These are phyloP conservation scores for Saccharum spontaneum DNA, from an alignment of 176 grass and related monocot genomes.

Conservation along the genomic window DNA sequence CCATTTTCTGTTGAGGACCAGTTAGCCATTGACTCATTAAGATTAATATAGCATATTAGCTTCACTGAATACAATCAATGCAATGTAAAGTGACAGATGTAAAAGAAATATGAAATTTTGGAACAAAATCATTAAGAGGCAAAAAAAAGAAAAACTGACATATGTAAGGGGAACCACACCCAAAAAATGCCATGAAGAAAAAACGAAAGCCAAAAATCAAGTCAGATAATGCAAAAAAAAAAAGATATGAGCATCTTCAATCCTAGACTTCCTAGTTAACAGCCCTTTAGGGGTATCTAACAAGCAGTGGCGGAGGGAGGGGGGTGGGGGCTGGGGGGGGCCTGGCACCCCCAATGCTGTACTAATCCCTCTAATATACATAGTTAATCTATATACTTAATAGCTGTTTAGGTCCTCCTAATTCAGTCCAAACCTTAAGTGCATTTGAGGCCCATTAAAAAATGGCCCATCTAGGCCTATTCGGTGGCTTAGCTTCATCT, in stretches of 20 bases:
- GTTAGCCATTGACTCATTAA: conserved; percentile 6
- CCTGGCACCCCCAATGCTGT: no score
- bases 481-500: no score
- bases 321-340: no score
- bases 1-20: conserved; percentile 55
- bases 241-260: background rate
- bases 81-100: background rate
- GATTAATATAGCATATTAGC: background rate
- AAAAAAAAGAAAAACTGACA: background rate
- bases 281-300: background rate
- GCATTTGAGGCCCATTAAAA: no score
- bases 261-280: background rate
- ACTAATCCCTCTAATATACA: no score
- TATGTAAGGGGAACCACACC: background rate
- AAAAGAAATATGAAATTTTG: background rate
- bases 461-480: no score
- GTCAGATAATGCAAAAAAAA: background rate
- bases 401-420: no score
- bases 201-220: background rate
- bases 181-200: background rate
- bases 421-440: no score
- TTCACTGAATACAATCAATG: background rate
- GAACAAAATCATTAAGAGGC: background rate
- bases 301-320: no score
- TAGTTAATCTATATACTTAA: no score